Percentiles rank a stretch among this genome's conserved stretches.
These are phyloP conservation scores for Fusarium abutilonis DNA, from an alignment of 2,329 filamentous ascomycete genomes.

Conservation along the genomic window DNA sequence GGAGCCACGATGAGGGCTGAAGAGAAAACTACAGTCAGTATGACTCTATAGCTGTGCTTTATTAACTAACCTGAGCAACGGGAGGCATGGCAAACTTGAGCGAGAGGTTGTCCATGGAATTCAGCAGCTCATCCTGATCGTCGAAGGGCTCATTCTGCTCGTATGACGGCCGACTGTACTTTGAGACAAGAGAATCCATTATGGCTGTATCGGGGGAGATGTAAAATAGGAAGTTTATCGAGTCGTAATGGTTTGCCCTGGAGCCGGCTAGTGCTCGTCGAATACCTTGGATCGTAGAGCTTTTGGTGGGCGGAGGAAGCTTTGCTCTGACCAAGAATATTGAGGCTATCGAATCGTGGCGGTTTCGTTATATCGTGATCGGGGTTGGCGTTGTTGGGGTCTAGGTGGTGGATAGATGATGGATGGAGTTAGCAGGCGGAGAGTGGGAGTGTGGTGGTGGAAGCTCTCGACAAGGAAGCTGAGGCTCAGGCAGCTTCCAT, in stretches of 20 bases:
- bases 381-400: conserved; percentile 17
- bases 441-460: conserved; percentile 28
- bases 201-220: conserved; percentile 38
- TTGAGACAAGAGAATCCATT: conserved; percentile 94
- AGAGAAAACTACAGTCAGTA: conserved; percentile 11
- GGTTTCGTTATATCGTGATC: conserved; percentile 26
- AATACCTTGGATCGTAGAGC: conserved; percentile 15
- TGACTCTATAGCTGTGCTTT: neutral
- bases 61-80: conserved; percentile 78
- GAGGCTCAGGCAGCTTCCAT: conserved; percentile 56
- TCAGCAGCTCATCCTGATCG: conserved; percentile 77
- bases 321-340: neutral
- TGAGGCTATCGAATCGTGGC: conserved; percentile 13
- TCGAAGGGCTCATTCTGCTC: conserved; percentile 76
- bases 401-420: conserved; percentile 11
- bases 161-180: conserved; percentile 84
- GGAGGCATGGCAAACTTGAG: conserved; percentile 96
- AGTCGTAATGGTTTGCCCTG: conserved; percentile 17
- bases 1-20: conserved; percentile 92
- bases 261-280: conserved; percentile 17
- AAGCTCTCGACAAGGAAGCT: conserved; percentile 41
- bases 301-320: conserved; percentile 6
- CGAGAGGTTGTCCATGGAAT: conserved; percentile 78
- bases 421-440: neutral
- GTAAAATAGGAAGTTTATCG: conserved; percentile 7